phyloP scores from a whole-genome alignment of 139 green algal species.

The Nannochloris sp. region DNA sequence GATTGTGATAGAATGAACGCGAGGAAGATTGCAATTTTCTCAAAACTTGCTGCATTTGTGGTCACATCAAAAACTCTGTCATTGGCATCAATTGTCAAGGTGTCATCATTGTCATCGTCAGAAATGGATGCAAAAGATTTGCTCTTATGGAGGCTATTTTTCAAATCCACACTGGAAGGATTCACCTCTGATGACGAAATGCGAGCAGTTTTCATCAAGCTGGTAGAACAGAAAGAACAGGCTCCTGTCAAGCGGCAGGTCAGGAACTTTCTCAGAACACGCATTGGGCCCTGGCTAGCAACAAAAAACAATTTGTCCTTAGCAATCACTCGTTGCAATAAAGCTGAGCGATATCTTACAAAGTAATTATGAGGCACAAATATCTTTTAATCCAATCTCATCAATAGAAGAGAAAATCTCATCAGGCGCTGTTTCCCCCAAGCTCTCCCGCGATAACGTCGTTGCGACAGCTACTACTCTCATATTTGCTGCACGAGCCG shows the following conservation, averaged over 20 bases:
- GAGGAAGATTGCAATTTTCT: slow-evolving; percentile 39
- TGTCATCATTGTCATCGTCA: slow-evolving; percentile 19
- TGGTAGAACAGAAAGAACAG: no score
- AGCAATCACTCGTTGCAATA: no score
- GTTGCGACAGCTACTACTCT: slow-evolving; percentile 53
- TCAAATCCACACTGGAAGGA: slow-evolving; percentile 43
- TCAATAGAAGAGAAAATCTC: slow-evolving; percentile 31
- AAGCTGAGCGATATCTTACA: no score
- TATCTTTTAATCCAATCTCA: slow-evolving; percentile 26
- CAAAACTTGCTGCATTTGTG: slow-evolving; percentile 4
- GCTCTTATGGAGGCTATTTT: slow-evolving; percentile 50
- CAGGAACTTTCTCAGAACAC: no score
- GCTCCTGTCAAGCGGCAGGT: no score
- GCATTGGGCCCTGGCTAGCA: no score
- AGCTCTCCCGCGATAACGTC: slow-evolving; percentile 24
- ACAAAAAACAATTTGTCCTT: no score
- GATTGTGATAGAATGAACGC: slow-evolving; percentile 29
- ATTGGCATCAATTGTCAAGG: slow-evolving; percentile 18
- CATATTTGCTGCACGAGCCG: slow-evolving; percentile 46
- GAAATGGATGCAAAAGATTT: slow-evolving; percentile 21
- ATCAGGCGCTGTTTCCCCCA: slow-evolving; percentile 34
- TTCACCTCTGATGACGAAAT: slow-evolving; percentile 5
- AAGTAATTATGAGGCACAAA: neutral
- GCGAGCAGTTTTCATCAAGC: no score
- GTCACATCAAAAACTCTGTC: slow-evolving; percentile 16